A percentile compares a stretch with the other conserved stretches of the same genome.
phyloP scores from a whole-genome alignment of 257 asterid genomes.

The Solanum virginianum region DNA sequence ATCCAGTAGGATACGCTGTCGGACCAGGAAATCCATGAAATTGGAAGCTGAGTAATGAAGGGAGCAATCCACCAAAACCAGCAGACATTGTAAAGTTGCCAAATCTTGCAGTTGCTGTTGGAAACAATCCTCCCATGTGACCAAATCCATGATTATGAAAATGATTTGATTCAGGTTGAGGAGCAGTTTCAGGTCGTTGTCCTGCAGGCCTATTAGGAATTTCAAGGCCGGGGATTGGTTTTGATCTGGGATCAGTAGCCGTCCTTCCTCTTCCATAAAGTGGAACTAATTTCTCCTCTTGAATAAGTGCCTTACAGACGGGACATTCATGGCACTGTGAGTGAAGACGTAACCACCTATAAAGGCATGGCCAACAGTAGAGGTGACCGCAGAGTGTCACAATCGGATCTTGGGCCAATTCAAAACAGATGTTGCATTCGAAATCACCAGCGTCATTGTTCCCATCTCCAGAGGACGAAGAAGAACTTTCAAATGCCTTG shows the following conservation, averaged over 20 bases:
- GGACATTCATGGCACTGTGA: slow-evolving; percentile 90
- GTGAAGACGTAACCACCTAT: slow-evolving; percentile 78
- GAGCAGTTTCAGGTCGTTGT: slow-evolving; percentile 63
- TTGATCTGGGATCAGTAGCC: slow-evolving; percentile 36
- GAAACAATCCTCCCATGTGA: slow-evolving; percentile 33
- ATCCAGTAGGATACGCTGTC: slow-evolving; percentile 26
- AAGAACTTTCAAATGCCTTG: slow-evolving; percentile 14
- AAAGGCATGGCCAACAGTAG: slow-evolving; percentile 96
- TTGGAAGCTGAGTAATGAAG: slow-evolving; percentile 57
- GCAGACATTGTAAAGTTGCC: slow-evolving; percentile 54
- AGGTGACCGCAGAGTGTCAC: slow-evolving; percentile 97
- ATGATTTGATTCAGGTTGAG: slow-evolving; percentile 36
- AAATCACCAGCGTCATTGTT: slow-evolving; percentile 43
- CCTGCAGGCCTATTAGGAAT: slow-evolving; percentile 69
- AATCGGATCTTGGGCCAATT: slow-evolving; percentile 76
- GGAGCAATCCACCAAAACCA: slow-evolving; percentile 43
- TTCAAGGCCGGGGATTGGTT: slow-evolving; percentile 21
- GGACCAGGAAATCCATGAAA: slow-evolving; percentile 58
- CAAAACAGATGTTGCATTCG: slow-evolving; percentile 89
- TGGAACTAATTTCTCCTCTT: slow-evolving; percentile 70
- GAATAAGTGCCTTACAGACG: slow-evolving; percentile 70
- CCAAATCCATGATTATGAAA: slow-evolving; percentile 40
- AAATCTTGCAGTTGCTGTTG: slow-evolving; percentile 51
- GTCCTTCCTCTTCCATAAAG: slow-evolving; percentile 81
- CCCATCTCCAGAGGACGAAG: slow-evolving; percentile 28